phyloP scores from a whole-genome alignment of 805 yeast species.

The Wickerhamomyces bovis region DNA sequence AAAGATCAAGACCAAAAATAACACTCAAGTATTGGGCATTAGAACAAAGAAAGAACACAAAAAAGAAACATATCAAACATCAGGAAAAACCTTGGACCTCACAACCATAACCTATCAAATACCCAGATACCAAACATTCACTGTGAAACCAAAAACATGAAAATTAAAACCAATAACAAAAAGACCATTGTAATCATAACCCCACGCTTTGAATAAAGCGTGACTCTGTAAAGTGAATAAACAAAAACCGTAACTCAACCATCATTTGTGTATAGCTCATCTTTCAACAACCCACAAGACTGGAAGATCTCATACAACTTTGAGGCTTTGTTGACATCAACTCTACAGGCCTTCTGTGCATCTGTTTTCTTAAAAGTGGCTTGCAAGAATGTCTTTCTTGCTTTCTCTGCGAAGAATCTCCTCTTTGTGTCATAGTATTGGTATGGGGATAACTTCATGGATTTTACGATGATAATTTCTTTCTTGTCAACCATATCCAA shows the following conservation, averaged over 20 bases:
- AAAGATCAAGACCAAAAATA: background rate
- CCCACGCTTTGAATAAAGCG: no score
- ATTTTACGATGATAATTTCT: slow-evolving; percentile 12
- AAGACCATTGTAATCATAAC: no score
- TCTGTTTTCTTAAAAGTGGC: slow-evolving; percentile 92
- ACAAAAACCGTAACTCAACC: background rate
- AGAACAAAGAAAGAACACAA: no score
- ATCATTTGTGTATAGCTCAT: slow-evolving; percentile 41
- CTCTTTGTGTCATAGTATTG: slow-evolving; percentile 54
- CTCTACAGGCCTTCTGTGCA: slow-evolving; percentile 95
- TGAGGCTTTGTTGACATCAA: slow-evolving; percentile 94
- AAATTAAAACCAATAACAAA: no score
- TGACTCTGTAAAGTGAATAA: no score
- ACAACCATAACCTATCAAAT: background rate
- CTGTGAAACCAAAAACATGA: no score
- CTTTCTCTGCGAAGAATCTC: slow-evolving; percentile 85
- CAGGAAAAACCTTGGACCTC: background rate
- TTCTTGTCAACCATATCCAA: slow-evolving; percentile 5
- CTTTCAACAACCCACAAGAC: slow-evolving; percentile 87
- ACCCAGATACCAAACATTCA: background rate
- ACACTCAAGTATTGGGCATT: background rate
- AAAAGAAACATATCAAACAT: no score
- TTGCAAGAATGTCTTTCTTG: slow-evolving; percentile 60
- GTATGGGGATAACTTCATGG: slow-evolving; percentile 18
- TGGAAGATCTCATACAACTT: slow-evolving; percentile 87